Evolutionary conservation across 2,329 filamentous ascomycete species (phyloP).

Genomic region (Chalaropsis ovoidea): DNA sequence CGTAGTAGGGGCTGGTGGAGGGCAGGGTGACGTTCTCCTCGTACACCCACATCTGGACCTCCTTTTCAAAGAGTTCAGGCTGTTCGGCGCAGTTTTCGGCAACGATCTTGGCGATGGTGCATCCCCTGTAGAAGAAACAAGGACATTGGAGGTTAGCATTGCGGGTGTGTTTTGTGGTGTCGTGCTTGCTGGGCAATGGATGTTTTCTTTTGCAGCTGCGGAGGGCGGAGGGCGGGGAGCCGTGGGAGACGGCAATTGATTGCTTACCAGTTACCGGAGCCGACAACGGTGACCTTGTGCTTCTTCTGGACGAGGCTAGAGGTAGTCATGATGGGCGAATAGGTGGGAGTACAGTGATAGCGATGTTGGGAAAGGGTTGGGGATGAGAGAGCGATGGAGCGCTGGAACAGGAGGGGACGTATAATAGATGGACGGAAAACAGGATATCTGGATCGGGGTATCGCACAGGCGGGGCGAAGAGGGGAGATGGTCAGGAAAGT

Average conservation of each 20-base stretch:
- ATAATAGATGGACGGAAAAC: background rate
- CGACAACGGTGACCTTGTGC: constrained; percentile 88
- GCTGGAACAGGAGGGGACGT: background rate
- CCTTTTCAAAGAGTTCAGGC: constrained; percentile 69
- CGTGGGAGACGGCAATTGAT: background rate
- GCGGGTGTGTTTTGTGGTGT: background rate
- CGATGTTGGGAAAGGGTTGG: constrained; percentile 3
- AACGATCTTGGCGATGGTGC: constrained; percentile 92
- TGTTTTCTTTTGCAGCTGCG: background rate
- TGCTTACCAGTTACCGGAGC: constrained; percentile 86
- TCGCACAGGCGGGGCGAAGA: background rate
- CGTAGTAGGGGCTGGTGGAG: constrained; percentile 62
- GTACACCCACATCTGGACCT: constrained; percentile 98
- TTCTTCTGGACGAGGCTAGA: constrained; percentile 52
- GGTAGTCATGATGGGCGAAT: constrained; percentile 29
- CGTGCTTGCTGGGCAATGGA: background rate
- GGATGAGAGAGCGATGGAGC: background rate
- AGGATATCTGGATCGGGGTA: background rate
- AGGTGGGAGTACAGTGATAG: background rate
- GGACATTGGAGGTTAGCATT: background rate
- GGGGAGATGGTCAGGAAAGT: background rate
- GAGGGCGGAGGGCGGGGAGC: background rate
- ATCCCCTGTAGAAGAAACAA: constrained; percentile 53
- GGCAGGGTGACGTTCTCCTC: constrained; percentile 78
- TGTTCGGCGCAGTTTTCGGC: constrained; percentile 80